A percentile compares a stretch with the other conserved stretches of the same genome.
phyloP scores from a whole-genome alignment of 345 rosid genomes.

The Aurinia saxatilis region DNA sequence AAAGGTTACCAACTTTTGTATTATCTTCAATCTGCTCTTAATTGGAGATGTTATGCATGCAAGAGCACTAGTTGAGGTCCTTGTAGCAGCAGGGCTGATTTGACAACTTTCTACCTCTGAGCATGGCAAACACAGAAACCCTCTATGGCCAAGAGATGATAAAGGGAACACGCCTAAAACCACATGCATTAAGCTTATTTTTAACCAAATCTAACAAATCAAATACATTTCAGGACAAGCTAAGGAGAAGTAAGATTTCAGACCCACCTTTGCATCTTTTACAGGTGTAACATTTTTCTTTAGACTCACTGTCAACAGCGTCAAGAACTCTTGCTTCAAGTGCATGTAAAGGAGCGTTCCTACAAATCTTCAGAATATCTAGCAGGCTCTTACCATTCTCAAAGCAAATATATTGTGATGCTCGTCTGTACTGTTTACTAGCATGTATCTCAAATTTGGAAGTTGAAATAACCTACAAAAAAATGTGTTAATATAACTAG shows the following conservation, averaged over 20 bases:
- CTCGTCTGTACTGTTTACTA: slow-evolving; percentile 81
- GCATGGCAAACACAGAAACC: slow-evolving; percentile 72
- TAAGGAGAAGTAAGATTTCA: neutral
- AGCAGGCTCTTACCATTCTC: slow-evolving; percentile 99
- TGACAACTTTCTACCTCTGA: slow-evolving; percentile 43
- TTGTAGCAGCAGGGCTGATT: slow-evolving; percentile 26
- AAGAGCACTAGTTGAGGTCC: slow-evolving; percentile 29
- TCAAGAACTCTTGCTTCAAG: slow-evolving; percentile 58
- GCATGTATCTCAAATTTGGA: slow-evolving; percentile 99
- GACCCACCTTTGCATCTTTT: slow-evolving; percentile 73
- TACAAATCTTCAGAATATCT: slow-evolving; percentile 76
- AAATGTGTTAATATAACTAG: slow-evolving; percentile 6
- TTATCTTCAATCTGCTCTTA: slow-evolving; percentile 44
- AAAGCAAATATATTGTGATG: slow-evolving; percentile 89
- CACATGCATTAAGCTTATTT: slow-evolving; percentile 14
- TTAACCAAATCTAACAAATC: neutral
- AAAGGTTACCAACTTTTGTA: slow-evolving; percentile 41
- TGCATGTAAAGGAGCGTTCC: slow-evolving; percentile 60
- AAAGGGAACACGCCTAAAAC: slow-evolving; percentile 55
- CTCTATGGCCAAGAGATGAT: slow-evolving; percentile 57
- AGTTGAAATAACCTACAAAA: slow-evolving; percentile 77
- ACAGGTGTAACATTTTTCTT: slow-evolving; percentile 62
- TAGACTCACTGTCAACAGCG: slow-evolving; percentile 22
- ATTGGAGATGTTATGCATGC: slow-evolving; percentile 28
- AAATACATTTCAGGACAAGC: neutral